Evolutionary conservation across 768 basidiomycete species (phyloP).

Genomic region (Terana coerulea): DNA sequence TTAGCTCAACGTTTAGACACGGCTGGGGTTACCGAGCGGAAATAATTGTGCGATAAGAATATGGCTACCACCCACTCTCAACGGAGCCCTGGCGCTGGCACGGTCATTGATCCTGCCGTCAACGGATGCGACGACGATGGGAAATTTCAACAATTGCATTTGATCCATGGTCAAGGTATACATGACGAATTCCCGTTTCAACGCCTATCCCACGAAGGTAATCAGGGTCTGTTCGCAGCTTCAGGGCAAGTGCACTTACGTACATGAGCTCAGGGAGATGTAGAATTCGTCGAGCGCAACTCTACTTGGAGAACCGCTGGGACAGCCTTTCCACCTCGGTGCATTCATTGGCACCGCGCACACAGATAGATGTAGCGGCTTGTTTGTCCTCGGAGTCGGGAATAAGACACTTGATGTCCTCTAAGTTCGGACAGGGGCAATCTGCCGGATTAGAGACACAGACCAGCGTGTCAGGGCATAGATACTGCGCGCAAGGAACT

Average conservation of each 20-base stretch:
- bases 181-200: not conserved
- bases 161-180: not conserved
- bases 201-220: constrained; percentile 4
- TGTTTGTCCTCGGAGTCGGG: constrained; percentile 54
- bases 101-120: constrained; percentile 2
- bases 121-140: not conserved
- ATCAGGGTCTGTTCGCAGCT: not conserved
- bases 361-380: constrained; percentile 64
- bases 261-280: not conserved
- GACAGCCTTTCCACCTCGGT: constrained; percentile 54
- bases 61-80: constrained; percentile 1
- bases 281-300: constrained; percentile 11
- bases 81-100: not conserved
- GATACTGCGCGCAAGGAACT: constrained; percentile 73
- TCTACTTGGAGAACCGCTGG: constrained; percentile 33
- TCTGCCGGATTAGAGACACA: constrained; percentile 61
- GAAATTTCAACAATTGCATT: not conserved
- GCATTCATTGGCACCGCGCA: constrained; percentile 64
- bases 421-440: constrained; percentile 73
- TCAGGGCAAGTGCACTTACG: constrained; percentile 1
- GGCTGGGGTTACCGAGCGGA: not conserved
- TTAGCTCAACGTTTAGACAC: not conserved
- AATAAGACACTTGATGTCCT: constrained; percentile 75
- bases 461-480: constrained; percentile 71
- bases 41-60: not conserved